Conservation (phyloP, 495 filamentous ascomycete species). For the Cercophora samala region DNA sequence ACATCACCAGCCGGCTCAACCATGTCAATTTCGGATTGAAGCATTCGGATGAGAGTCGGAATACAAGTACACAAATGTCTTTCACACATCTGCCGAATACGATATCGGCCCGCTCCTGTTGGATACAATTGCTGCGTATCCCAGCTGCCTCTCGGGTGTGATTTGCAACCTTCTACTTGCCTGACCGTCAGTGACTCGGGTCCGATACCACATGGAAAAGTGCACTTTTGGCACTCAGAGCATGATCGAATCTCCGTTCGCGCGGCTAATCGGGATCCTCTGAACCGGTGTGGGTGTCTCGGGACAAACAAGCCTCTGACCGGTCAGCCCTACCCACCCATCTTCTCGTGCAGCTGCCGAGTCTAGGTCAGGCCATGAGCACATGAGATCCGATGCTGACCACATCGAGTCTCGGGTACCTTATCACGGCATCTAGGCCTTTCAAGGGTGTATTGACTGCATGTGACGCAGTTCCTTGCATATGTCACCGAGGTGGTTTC, state of each 20-base stretch:
- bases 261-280: background rate
- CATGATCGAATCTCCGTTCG: background rate
- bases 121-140: background rate
- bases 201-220: background rate
- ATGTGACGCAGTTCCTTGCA: background rate
- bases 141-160: background rate
- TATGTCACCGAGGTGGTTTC: background rate
- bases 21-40: background rate
- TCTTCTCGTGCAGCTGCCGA: background rate
- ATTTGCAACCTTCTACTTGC: background rate
- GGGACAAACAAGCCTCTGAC: background rate
- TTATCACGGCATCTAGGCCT: background rate
- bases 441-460: background rate
- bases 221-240: too few relatives aligned
- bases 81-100: background rate
- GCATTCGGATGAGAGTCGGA: background rate
- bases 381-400: background rate
- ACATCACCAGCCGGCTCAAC: background rate
- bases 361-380: background rate
- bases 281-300: background rate
- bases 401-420: background rate
- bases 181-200: background rate
- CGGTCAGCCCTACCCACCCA: background rate
- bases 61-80: background rate
- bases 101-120: slow-evolving; percentile 9